These are phyloP conservation scores for Aphanomyces astaci DNA, from an alignment of 352 stramenopile genomes.

Conservation along the genomic window DNA sequence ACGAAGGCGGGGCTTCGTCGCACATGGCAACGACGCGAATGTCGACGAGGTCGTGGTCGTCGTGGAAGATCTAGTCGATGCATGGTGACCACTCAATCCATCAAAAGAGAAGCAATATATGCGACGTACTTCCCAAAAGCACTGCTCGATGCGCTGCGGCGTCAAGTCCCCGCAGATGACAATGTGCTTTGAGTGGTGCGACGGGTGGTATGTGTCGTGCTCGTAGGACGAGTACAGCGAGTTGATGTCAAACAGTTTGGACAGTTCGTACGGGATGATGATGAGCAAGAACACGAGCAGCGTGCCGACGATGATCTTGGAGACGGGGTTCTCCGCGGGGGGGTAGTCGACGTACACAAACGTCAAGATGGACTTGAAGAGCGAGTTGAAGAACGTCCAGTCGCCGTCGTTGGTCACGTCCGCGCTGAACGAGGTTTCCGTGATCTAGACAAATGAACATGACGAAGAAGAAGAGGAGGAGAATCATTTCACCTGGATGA, in stretches of 20 bases:
- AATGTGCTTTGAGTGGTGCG: constrained; percentile 49
- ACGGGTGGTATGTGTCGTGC: constrained; percentile 59
- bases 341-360: constrained; percentile 81
- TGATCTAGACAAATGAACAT: constrained; percentile 30
- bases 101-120: not conserved
- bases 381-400: constrained; percentile 84
- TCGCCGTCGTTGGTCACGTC: constrained; percentile 51
- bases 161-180: constrained; percentile 78
- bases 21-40: constrained; percentile 68
- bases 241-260: constrained; percentile 68
- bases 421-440: constrained; percentile 63
- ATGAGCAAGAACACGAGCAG: constrained; percentile 77
- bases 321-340: constrained; percentile 64
- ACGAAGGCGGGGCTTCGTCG: constrained; percentile 62
- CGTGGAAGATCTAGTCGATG: constrained; percentile 59
- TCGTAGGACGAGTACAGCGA: constrained; percentile 67
- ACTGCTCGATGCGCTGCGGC: constrained; percentile 67
- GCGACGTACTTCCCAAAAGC: constrained; percentile 52
- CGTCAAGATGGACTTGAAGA: constrained; percentile 83
- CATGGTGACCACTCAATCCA: not conserved
- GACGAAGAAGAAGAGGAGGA: not conserved
- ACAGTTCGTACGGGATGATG: constrained; percentile 78
- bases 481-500: constrained; percentile 44
- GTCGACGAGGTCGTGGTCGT: constrained; percentile 74
- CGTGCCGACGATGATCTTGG: constrained; percentile 70